phyloP scores from a whole-genome alignment of 352 stramenopile species.

The Pythium plurisporium region DNA sequence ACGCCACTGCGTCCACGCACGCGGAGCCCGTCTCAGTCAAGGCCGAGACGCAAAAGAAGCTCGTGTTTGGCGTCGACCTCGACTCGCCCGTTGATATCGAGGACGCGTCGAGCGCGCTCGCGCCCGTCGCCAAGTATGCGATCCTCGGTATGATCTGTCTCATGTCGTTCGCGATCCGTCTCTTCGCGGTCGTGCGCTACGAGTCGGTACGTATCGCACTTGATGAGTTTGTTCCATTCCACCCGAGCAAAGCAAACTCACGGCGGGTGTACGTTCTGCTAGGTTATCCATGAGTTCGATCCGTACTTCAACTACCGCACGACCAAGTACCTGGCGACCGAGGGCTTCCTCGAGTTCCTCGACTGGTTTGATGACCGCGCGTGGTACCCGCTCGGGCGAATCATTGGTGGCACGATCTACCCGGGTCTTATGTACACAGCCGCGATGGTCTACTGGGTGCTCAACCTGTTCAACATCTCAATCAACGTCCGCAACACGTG shows the following conservation, averaged over 20 bases:
- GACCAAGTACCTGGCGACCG: slow-evolving; percentile 92
- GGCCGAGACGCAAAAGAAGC: slow-evolving; percentile 8
- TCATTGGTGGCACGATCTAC: slow-evolving; percentile 92
- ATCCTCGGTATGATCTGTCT: slow-evolving; percentile 92
- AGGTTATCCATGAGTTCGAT: slow-evolving; percentile 83
- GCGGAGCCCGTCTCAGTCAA: background rate
- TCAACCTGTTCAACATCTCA: slow-evolving; percentile 55
- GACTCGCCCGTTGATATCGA: slow-evolving; percentile 54
- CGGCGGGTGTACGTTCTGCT: too few relatives aligned
- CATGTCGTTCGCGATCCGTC: slow-evolving; percentile 90
- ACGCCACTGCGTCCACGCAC: background rate
- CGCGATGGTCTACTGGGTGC: slow-evolving; percentile 29
- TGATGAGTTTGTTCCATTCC: too few relatives aligned
- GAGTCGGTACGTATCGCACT: slow-evolving; percentile 83
- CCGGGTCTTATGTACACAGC: slow-evolving; percentile 87
- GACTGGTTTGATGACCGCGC: slow-evolving; percentile 98
- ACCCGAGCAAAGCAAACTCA: too few relatives aligned
- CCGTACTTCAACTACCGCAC: slow-evolving; percentile 99
- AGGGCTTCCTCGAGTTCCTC: slow-evolving; percentile 92
- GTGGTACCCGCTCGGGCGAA: slow-evolving; percentile 92
- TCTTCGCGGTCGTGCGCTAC: slow-evolving; percentile 92
- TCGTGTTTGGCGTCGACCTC: slow-evolving; percentile 65
- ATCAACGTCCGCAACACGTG: slow-evolving; percentile 85
- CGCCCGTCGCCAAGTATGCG: slow-evolving; percentile 81
- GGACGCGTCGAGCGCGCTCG: slow-evolving; percentile 69